Base-by-base conservation (phyloP, 805 yeast genomes). In the Candida chilensis region DNA sequence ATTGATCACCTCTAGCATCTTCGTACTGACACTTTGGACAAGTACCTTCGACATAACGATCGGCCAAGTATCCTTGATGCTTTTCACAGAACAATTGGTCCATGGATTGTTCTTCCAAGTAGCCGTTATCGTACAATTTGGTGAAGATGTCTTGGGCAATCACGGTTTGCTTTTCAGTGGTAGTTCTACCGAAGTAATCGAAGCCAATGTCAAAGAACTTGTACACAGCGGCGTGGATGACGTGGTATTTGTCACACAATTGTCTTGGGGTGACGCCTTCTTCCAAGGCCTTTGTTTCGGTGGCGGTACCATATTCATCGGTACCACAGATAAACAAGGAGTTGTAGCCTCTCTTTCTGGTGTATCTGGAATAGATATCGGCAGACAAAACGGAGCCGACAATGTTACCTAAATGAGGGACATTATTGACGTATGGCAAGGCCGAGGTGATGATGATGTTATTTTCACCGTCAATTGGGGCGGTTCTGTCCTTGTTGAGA, bases 1-100 rank as follows among this genome's bases (percentile, higher is more conserved):
- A 92, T 66, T 92, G 99, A 57, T 92, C 99, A 45, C 99, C 99
- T 57, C 98, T 78, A 19, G 99, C 99, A 54, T 92, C 98, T 38
- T 83, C 95, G 52, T 87, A 92, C 27, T 67, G 72, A 66, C 99
- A 92, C 57, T 80, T 80, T 35, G 97, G 97, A 64, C 99, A 92
- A 30, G 78, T 84, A 43, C 99, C 99, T 61, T 92, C 97, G 20
- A 92, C 98, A 46, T 74, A 92, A 54, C 99, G 71, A 54, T 92
- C 99, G 34, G 99, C 98, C 36, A 92, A 67, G 59, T 76, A 92
- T 3, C 95, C 87, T 22, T 86, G 67, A 60, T 92, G 99, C 34
- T 70, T 76, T 31, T 85, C 83, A 62, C 99, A 92, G 62, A 78
- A 92, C 37, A 92, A 67, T 62, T 92, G 99, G 38, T 79, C 81